phyloP scores from a whole-genome alignment of 176 grass and related monocot species.

The Musa troglodytarum region DNA sequence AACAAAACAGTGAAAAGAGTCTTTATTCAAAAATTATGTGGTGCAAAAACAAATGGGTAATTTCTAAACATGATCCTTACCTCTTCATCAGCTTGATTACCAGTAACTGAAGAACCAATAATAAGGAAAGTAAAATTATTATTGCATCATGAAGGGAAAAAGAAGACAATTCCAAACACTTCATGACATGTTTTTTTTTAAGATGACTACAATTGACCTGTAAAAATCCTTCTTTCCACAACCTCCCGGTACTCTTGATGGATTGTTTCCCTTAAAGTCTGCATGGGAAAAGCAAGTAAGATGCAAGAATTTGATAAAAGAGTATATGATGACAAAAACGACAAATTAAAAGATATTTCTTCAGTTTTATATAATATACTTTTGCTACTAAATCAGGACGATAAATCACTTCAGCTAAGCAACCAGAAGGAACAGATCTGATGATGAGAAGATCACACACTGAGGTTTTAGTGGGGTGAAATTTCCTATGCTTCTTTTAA shows the following conservation, averaged over 20 bases:
- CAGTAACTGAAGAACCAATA: conserved; percentile 44
- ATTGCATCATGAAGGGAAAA: neutral
- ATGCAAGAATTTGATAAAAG: neutral
- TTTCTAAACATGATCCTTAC: conserved; percentile 21
- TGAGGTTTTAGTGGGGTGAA: too few species aligned
- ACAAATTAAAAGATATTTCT: neutral
- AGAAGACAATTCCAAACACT: neutral
- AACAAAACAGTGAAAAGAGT: neutral
- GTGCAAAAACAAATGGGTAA: neutral
- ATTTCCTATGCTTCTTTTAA: too few species aligned
- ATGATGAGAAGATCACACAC: too few species aligned
- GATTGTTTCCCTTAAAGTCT: conserved; percentile 84
- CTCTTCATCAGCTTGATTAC: conserved; percentile 77
- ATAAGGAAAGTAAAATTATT: conserved; percentile 5
- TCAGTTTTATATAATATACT: neutral
- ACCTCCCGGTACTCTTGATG: conserved; percentile 76
- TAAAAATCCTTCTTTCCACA: conserved; percentile 91
- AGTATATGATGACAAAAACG: neutral
- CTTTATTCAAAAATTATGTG: neutral
- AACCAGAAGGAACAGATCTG: too few species aligned
- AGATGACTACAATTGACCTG: conserved; percentile 21
- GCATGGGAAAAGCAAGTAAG: conserved; percentile 18
- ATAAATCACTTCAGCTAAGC: too few species aligned
- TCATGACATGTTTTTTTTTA: neutral
- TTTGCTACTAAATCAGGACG: neutral